These are phyloP conservation scores for Exophiala sp. DNA, from an alignment of 2,329 filamentous ascomycete genomes.

Conservation along the genomic window DNA sequence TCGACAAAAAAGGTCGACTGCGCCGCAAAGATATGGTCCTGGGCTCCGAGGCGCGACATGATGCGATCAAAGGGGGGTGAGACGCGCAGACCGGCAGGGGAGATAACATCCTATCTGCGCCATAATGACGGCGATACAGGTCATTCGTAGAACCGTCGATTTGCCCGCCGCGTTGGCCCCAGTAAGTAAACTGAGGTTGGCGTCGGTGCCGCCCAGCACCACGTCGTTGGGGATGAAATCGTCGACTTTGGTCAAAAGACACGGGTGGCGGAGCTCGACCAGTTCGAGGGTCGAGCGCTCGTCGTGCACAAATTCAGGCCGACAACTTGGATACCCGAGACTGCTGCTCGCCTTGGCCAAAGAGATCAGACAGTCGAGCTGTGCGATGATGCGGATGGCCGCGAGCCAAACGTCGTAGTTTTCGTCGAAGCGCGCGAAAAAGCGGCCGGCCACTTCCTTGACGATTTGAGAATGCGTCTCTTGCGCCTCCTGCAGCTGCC, in stretches of 20 bases:
- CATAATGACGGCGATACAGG: conserved; percentile 93
- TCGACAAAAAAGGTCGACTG: conserved; percentile 99
- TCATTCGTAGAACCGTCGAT: conserved; percentile 94
- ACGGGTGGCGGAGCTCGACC: conserved; percentile 85
- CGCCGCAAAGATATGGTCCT: conserved; percentile 97
- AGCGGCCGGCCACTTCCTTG: conserved; percentile 74
- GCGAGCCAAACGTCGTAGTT: conserved; percentile 80
- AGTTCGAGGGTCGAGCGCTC: conserved; percentile 85
- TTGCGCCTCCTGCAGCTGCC: conserved; percentile 84
- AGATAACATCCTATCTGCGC: conserved; percentile 93
- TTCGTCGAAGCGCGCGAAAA: conserved; percentile 82
- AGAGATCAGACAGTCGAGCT: conserved; percentile 91
- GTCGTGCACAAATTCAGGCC: conserved; percentile 78
- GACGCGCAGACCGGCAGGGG: conserved; percentile 69
- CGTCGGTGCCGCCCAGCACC: conserved; percentile 68
- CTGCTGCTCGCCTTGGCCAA: conserved; percentile 80
- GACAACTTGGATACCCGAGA: conserved; percentile 79
- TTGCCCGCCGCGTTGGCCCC: conserved; percentile 97
- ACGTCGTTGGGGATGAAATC: conserved; percentile 98
- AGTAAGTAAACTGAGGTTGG: conserved; percentile 86
- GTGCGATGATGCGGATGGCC: conserved; percentile 82
- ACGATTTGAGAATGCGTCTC: conserved; percentile 89
- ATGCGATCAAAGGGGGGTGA: conserved; percentile 94
- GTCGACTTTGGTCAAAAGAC: conserved; percentile 79
- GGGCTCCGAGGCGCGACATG: conserved; percentile 95